Evolutionary conservation across 169 alveolate genomes (phyloP), one percentile per base, ranked within the genome.

Genomic region (Toxoplasma gondii): DNA sequence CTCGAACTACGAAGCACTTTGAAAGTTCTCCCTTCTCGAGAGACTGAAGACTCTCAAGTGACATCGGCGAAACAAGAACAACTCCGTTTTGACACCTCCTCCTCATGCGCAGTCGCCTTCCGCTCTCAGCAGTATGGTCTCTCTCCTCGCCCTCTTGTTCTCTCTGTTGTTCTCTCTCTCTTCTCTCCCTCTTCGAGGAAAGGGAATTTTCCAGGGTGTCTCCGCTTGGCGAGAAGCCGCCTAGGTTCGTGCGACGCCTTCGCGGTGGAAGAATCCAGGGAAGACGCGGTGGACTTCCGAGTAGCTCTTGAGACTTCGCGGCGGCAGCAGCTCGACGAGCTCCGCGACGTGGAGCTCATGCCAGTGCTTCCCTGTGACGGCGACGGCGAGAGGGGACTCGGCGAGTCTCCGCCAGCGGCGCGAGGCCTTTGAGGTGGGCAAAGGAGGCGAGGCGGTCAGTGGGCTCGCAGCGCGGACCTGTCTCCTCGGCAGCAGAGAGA

Each of bases 281-380:
- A 34, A 74, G 27, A 36, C 84, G 17, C 27, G 45, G 27, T 74
- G 24, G 39, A 74, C 84, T 36, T 31, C 84, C 9, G 43, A 36
- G 43, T 74, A 74, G 43, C 84, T 74, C 27, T 1, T 17, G 44
- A 74, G 39, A 2, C 27, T 27, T 16, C 44, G 2, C 31, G 39
- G 84, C 44, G 39, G 84, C 24, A 19, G 44, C 2, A 74, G 84
- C 84, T 74, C 49, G 12, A 74, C 39, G 43, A 74, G 39, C 44
- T 74, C 84, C 5, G 43, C 84, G 7, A 74, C 39, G n/a, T 74
- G 84, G 17, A 74, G n/a, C 84, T 74, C 84, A 17, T 19, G 22
- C 84, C 84, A 74, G 45, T 74, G 84, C 84, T 74, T 74, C n/a
- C 84, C 84, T 24, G 84, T 74, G 9, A 64, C 74, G 29, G 22